phyloP scores from a whole-genome alignment of 2,329 filamentous ascomycete genomes.

The Sporothrix pseudoabietina region DNA sequence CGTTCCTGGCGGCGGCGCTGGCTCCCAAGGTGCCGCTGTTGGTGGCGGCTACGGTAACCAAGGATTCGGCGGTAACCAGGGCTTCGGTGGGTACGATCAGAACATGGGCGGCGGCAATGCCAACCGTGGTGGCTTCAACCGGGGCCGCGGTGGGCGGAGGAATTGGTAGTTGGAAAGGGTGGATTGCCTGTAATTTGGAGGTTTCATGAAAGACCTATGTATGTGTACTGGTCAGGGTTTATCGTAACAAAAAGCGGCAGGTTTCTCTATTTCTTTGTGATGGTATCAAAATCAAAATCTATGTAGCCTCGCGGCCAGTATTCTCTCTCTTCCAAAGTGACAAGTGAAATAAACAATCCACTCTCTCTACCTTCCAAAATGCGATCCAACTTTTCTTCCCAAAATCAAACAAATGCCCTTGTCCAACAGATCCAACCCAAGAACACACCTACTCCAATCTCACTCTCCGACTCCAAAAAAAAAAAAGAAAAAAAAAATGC shows the following conservation, averaged over 20 bases:
- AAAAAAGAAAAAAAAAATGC: background rate
- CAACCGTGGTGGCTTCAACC: conserved; percentile 37
- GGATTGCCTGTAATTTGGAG: background rate
- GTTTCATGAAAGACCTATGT: background rate
- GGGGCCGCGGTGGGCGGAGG: conserved; percentile 40
- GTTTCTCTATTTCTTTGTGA: background rate
- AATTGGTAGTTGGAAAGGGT: conserved; percentile 32
- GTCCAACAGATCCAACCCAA: background rate
- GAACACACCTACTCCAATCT: too few relatives aligned
- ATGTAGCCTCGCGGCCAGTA: background rate
- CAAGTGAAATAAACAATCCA: background rate
- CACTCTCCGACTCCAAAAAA: background rate
- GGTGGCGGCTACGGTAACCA: conserved; percentile 47
- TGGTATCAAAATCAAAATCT: background rate
- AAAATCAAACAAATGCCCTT: background rate
- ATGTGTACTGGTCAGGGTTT: background rate
- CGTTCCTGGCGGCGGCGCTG: conserved; percentile 37
- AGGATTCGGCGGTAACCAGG: conserved; percentile 45
- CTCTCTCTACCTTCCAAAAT: background rate
- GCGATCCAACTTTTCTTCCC: background rate
- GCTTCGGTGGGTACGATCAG: conserved; percentile 48
- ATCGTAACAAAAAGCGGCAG: background rate
- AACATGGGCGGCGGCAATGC: conserved; percentile 45
- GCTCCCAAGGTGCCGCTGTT: conserved; percentile 46
- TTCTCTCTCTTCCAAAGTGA: background rate